Conservation (phyloP, 225 moss, liverwort and hornwort genomes). For the Antitrichia curtipendula region DNA sequence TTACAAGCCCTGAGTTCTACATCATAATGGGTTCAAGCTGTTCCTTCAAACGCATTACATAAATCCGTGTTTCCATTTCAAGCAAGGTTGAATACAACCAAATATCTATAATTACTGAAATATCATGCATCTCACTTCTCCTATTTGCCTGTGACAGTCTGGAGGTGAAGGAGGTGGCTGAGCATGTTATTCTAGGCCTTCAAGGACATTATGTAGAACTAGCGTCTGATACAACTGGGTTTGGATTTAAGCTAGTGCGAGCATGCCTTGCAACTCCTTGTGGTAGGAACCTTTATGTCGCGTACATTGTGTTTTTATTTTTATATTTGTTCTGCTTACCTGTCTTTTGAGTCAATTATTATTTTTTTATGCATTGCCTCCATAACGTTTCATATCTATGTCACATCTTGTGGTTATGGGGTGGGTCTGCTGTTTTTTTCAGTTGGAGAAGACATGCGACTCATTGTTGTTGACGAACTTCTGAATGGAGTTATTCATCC, state of each 20-base stretch:
- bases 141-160: slow-evolving; percentile 12
- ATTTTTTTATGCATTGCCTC: no score
- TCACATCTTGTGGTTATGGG: neutral
- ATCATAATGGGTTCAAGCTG: neutral
- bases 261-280: slow-evolving; percentile 42
- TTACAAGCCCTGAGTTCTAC: neutral
- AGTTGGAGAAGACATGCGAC: slow-evolving; percentile 38
- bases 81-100: neutral
- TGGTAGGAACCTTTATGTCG: slow-evolving; percentile 5
- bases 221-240: slow-evolving; percentile 20
- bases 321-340: neutral
- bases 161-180: slow-evolving; percentile 38
- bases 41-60: neutral
- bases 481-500: slow-evolving; percentile 21
- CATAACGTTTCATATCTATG: neutral
- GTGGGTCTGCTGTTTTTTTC: neutral
- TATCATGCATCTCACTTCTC: neutral
- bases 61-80: neutral
- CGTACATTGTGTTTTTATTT: neutral
- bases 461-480: slow-evolving; percentile 33
- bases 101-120: neutral
- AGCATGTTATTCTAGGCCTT: slow-evolving; percentile 26
- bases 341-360: neutral
- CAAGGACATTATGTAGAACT: slow-evolving; percentile 30
- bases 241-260: slow-evolving; percentile 44